Conservation (phyloP, 371 early-diverging fungal genomes). For the Rhizopus microsporus region DNA sequence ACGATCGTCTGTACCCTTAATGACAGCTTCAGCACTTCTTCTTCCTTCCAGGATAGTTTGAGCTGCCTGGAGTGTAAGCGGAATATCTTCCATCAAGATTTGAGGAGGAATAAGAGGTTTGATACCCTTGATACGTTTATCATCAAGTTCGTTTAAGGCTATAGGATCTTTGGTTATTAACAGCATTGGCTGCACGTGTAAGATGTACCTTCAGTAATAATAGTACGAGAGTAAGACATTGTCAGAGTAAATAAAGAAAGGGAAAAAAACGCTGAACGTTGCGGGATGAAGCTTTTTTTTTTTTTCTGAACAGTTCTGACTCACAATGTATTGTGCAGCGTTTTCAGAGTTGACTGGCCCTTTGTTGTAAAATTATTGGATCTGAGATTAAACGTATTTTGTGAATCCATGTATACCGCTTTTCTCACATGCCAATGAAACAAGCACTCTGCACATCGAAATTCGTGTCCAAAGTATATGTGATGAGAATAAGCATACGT, state of each 20-base stretch:
- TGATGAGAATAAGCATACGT: too few species aligned
- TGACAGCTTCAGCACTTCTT: conserved; percentile 67
- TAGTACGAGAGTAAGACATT: conserved; percentile 24
- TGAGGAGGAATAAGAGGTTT: conserved; percentile 94
- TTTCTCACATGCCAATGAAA: too few species aligned
- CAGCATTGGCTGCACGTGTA: not conserved
- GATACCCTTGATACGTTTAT: conserved; percentile 86
- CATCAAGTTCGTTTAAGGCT: conserved; percentile 92
- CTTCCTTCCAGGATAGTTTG: conserved; percentile 54
- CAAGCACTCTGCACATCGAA: too few species aligned
- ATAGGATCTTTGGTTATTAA: conserved; percentile 1
- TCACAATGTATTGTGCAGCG: not conserved
- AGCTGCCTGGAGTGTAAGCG: conserved; percentile 60
- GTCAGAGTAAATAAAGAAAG: not conserved
- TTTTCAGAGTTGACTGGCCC: too few species aligned
- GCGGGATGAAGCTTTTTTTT: not conserved
- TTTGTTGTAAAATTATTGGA: too few species aligned
- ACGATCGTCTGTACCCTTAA: conserved; percentile 77
- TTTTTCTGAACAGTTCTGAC: not conserved
- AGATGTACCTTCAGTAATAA: conserved; percentile 30
- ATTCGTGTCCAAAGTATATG: too few species aligned
- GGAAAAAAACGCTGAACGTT: not conserved
- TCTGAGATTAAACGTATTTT: too few species aligned
- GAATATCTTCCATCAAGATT: conserved; percentile 90
- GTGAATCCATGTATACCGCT: too few species aligned